These are phyloP conservation scores for Diaporthe velutina DNA, from an alignment of 2,329 filamentous ascomycete genomes.

Conservation along the genomic window DNA sequence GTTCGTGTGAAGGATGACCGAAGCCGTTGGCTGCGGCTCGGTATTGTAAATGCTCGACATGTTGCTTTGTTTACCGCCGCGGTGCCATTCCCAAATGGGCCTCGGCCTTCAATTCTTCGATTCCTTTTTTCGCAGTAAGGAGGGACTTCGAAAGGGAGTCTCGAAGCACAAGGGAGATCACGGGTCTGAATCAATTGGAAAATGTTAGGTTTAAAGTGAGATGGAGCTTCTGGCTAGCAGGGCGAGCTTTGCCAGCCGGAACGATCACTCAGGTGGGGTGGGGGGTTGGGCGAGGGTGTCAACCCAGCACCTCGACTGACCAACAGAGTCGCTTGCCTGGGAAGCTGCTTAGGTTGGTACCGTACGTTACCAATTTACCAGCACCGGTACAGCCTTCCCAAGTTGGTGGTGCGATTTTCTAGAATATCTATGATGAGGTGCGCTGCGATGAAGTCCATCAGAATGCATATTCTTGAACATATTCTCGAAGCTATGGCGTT, in stretches of 20 bases:
- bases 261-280: conserved; percentile 10
- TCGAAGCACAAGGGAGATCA: not conserved
- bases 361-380: not conserved
- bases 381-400: not conserved
- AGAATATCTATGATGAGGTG: not conserved
- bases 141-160: not conserved
- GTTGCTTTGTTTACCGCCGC: conserved; percentile 28
- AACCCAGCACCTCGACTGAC: not conserved
- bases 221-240: not conserved
- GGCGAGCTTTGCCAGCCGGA: conserved; percentile 22
- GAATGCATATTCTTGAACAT: not conserved
- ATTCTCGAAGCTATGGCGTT: not conserved
- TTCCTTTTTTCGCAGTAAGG: not conserved
- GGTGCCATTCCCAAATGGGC: not conserved
- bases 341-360: not conserved
- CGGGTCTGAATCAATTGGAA: not conserved
- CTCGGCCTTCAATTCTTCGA: not conserved
- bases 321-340: not conserved
- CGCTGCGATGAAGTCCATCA: not conserved
- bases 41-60: conserved; percentile 96
- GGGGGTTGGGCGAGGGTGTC: conserved; percentile 10
- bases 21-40: conserved; percentile 93
- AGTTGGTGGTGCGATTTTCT: not conserved
- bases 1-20: conserved; percentile 90
- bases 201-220: not conserved